phyloP scores from a whole-genome alignment of 257 asterid species.

The Linaria vulgaris region DNA sequence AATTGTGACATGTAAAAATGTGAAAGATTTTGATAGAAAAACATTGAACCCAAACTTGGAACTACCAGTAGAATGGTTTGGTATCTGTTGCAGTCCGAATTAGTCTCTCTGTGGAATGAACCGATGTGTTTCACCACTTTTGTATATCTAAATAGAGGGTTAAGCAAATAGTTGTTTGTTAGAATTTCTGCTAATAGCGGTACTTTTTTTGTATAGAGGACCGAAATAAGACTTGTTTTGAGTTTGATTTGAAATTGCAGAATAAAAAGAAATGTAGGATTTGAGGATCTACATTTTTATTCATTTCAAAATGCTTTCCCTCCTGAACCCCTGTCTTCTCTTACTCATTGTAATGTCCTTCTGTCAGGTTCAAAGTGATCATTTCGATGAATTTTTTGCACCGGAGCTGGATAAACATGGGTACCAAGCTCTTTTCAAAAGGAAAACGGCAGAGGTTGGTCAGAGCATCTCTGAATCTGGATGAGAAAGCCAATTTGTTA shows the following conservation, averaged over 20 bases:
- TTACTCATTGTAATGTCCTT: slow-evolving; percentile 12
- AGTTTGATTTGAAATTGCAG: too few relatives aligned
- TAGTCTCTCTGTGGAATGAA: not conserved
- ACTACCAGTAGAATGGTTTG: not conserved
- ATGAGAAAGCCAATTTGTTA: slow-evolving; percentile 18
- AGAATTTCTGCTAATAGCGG: not conserved
- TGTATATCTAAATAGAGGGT: slow-evolving; percentile 6
- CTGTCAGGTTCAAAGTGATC: slow-evolving; percentile 85
- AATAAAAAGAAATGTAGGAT: too few relatives aligned
- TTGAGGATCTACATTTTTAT: too few relatives aligned
- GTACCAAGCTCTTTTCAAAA: slow-evolving; percentile 79
- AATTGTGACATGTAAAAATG: not conserved
- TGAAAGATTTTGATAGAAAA: not conserved
- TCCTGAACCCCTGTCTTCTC: not conserved
- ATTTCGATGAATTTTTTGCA: slow-evolving; percentile 86
- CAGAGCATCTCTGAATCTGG: slow-evolving; percentile 18
- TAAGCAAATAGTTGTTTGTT: not conserved
- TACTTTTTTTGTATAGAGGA: not conserved
- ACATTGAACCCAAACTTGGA: not conserved
- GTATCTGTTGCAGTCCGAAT: slow-evolving; percentile 16
- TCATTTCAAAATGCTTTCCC: too few relatives aligned
- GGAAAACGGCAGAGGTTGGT: slow-evolving; percentile 86
- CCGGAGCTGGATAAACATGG: slow-evolving; percentile 99
- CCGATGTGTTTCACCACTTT: slow-evolving; percentile 16
- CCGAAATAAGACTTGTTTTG: not conserved